Percentiles rank a stretch among this genome's conserved stretches.
Evolutionary conservation across 1,139 yeast species (phyloP).

Genomic region (Protomyces arabidopsidicola): DNA sequence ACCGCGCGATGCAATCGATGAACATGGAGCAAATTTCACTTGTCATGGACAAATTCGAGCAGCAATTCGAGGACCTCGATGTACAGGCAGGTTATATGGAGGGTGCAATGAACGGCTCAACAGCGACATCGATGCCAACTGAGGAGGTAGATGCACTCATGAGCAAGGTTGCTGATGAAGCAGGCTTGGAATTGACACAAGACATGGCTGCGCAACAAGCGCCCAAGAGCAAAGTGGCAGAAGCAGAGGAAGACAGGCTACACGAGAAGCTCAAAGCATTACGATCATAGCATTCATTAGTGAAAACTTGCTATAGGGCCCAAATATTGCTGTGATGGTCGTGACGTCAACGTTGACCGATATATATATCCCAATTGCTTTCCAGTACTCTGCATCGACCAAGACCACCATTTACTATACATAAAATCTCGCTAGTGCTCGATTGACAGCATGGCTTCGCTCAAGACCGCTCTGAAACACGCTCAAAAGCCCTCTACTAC

Average conservation of each 20-base stretch:
- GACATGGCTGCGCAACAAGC: constrained; percentile 48
- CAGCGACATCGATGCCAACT: constrained; percentile 85
- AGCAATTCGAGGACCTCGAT: constrained; percentile 92
- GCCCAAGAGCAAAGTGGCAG: constrained; percentile 11
- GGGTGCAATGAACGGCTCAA: constrained; percentile 47
- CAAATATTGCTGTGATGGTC: too few relatives aligned
- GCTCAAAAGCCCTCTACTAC: not conserved
- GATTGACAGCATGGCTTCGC: not conserved
- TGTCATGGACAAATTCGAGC: constrained; percentile 96
- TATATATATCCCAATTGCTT: too few relatives aligned
- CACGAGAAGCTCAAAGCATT: constrained; percentile 20
- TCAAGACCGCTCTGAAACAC: not conserved
- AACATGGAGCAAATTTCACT: constrained; percentile 84
- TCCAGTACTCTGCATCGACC: too few relatives aligned
- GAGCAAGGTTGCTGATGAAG: constrained; percentile 96
- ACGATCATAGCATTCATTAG: not conserved
- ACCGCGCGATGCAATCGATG: constrained; percentile 91
- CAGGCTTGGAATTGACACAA: constrained; percentile 89
- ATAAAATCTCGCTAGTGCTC: too few relatives aligned
- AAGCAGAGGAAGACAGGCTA: constrained; percentile 12
- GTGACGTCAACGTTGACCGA: too few relatives aligned
- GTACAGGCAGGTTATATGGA: constrained; percentile 92
- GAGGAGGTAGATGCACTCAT: constrained; percentile 90
- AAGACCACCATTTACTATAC: too few relatives aligned
- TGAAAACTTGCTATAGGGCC: not conserved